These are phyloP conservation scores for Saccharata proteae DNA, from an alignment of 2,329 filamentous ascomycete species.

Conservation along the genomic window DNA sequence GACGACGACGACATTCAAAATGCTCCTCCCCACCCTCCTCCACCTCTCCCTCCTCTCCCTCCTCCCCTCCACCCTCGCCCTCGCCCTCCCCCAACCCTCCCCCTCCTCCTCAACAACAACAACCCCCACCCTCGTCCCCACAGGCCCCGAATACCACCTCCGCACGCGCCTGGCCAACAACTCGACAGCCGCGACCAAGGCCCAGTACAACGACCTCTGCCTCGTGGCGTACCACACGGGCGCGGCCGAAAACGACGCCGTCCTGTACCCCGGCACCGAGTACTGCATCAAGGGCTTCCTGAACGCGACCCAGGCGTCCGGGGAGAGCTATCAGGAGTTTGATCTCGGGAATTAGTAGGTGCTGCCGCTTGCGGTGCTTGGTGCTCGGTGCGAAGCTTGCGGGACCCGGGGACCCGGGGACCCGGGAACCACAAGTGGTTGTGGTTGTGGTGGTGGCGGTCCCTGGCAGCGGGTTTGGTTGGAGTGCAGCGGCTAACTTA, in stretches of 20 bases:
- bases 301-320: slow-evolving; percentile 5
- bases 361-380: too few species aligned
- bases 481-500: too few species aligned
- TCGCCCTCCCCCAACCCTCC: slow-evolving; percentile 4
- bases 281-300: slow-evolving; percentile 5
- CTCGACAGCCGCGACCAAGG: slow-evolving; percentile 4
- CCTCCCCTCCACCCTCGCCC: slow-evolving; percentile 1
- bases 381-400: too few species aligned
- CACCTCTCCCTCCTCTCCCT: slow-evolving; percentile 1
- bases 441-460: too few species aligned
- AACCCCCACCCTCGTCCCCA: slow-evolving; percentile 1
- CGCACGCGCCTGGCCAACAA: slow-evolving; percentile 5
- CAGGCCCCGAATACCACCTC: slow-evolving; percentile 5
- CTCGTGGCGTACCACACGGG: slow-evolving; percentile 9
- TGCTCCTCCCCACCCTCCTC: too few species aligned
- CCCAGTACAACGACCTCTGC: slow-evolving; percentile 8
- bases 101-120: background rate
- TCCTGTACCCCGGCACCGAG: slow-evolving; percentile 2
- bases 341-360: slow-evolving; percentile 8
- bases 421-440: too few species aligned
- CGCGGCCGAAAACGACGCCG: slow-evolving; percentile 9
- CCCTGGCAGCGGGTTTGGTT: too few species aligned
- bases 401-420: too few species aligned
- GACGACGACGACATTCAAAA: too few species aligned
- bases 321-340: slow-evolving; percentile 5